A percentile compares a stretch with the other conserved stretches of the same genome.
Conservation (phyloP, 2,329 filamentous ascomycete genomes). For the Diaporthe helianthi region DNA sequence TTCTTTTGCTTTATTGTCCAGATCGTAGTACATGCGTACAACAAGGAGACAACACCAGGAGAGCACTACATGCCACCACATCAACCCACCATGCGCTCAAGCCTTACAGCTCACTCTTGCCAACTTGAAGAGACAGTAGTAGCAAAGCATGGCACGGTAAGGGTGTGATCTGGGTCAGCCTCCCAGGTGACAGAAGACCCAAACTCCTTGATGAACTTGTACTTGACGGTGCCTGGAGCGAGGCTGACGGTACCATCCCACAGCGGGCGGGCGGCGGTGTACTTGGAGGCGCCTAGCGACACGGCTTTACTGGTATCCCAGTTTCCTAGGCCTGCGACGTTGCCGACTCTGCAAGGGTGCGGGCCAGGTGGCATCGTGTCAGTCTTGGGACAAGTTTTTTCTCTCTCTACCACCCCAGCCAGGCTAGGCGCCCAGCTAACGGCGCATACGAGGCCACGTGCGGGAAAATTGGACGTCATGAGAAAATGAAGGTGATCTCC, state of each 20-base stretch:
- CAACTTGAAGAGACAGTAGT: conserved; percentile 42
- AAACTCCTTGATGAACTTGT: conserved; percentile 62
- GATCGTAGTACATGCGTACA: not conserved
- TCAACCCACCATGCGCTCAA: not conserved
- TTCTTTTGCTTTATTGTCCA: not conserved
- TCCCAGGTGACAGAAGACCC: conserved; percentile 59
- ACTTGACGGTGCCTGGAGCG: conserved; percentile 55
- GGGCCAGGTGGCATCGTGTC: not conserved
- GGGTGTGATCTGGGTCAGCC: conserved; percentile 48
- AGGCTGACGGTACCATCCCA: conserved; percentile 58
- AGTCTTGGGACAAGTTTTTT: not conserved
- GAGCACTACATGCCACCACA: not conserved
- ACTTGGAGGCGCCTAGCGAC: conserved; percentile 54
- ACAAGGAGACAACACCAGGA: not conserved
- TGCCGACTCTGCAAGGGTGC: conserved; percentile 36
- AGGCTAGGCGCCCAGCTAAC: not conserved
- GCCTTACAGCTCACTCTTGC: conserved; percentile 35
- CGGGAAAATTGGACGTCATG: not conserved
- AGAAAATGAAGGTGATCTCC: not conserved
- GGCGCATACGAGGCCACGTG: conserved; percentile 15
- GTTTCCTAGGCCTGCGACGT: conserved; percentile 49
- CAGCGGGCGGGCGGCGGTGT: conserved; percentile 55
- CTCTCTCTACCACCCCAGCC: not conserved
- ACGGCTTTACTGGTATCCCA: conserved; percentile 57
- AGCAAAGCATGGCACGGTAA: conserved; percentile 39